Conservation (phyloP, 2,329 filamentous ascomycete species). For the Fusarium kyushuense region DNA sequence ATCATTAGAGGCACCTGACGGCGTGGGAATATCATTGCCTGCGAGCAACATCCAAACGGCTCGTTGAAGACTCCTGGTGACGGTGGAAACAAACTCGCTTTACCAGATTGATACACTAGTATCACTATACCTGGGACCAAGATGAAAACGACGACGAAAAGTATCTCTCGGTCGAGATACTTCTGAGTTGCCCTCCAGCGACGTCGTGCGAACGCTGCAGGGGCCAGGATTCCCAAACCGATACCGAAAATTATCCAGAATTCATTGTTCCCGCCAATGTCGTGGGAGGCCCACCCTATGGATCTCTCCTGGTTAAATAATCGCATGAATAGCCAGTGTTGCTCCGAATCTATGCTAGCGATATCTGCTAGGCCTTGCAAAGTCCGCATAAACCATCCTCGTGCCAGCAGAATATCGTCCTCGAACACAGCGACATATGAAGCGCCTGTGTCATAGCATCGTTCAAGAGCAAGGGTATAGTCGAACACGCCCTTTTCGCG, state of each 20-base stretch:
- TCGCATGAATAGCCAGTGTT: constrained; percentile 26
- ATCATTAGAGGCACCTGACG: constrained; percentile 5
- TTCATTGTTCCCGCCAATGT: constrained; percentile 22
- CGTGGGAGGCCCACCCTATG: constrained; percentile 15
- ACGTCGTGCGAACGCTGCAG: neutral
- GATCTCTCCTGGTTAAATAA: constrained; percentile 28
- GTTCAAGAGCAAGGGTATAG: constrained; percentile 12
- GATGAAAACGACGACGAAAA: constrained; percentile 1
- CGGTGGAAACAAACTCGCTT: constrained; percentile 19
- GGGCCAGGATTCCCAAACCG: neutral
- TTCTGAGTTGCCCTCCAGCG: constrained; percentile 5
- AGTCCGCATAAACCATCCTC: constrained; percentile 13
- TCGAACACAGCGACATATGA: constrained; percentile 22
- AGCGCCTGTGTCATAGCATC: constrained; percentile 16
- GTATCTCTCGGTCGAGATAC: constrained; percentile 3
- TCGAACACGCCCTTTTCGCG: constrained; percentile 21
- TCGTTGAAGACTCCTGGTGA: constrained; percentile 19
- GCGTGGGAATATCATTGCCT: constrained; percentile 22
- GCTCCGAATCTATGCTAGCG: neutral
- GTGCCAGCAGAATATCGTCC: constrained; percentile 18
- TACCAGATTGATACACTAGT: constrained; percentile 22
- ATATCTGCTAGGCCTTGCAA: constrained; percentile 9
- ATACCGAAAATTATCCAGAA: constrained; percentile 15
- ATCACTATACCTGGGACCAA: constrained; percentile 21
- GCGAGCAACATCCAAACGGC: constrained; percentile 27